Evolutionary conservation across 768 basidiomycete genomes (phyloP), one percentile per base, ranked within the genome.

Genomic region (Dacryopinax primogenitus): DNA sequence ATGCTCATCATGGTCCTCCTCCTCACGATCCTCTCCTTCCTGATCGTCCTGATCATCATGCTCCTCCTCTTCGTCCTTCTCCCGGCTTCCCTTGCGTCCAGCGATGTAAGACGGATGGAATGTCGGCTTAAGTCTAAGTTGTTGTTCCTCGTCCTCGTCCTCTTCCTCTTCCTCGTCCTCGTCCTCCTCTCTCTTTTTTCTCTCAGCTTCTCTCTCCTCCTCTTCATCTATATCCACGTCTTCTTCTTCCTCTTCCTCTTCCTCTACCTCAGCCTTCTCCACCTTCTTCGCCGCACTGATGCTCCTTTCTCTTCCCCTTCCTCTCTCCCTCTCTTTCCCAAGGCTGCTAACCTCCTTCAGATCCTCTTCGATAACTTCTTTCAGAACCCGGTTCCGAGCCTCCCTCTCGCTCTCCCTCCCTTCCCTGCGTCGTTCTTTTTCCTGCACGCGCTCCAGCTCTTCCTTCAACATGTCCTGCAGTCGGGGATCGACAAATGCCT

Each of bases 81-180:
- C 18, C 13, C 39, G 16, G 65, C 32, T 63, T 62, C 1, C 62
- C 64, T 33, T n/a, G 21, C 33, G 65, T 3, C 61, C 36, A 11
- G 36, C 41, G 41, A 44, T 15, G 18, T 18, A 15, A 44, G 41
- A 32, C n/a, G 35, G 63, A 30, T 33, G 63, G 21, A 63, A 26
- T 18, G 30, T 32, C 16, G 26, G 35, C 35, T 36, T 30, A 34
- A 63, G 12, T 18, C 33, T 36, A 45, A 23, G 9, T 35, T 33
- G 39, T 21, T 64, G 23, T 64, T 47, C 63, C 63, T 64, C 63
- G 44, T 44, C 63, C 63, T 44, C 63, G 15, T 26, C 30, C 6
- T 64, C 63, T 7, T 63, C 35, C 13, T 34, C 35, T 9, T 30
- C 51, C 30, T 58, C 30, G 26, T 58, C 51, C 51, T 6, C 51